Base-by-base conservation (phyloP, 129 eudicot genomes). In the Pittosporum tobira region DNA sequence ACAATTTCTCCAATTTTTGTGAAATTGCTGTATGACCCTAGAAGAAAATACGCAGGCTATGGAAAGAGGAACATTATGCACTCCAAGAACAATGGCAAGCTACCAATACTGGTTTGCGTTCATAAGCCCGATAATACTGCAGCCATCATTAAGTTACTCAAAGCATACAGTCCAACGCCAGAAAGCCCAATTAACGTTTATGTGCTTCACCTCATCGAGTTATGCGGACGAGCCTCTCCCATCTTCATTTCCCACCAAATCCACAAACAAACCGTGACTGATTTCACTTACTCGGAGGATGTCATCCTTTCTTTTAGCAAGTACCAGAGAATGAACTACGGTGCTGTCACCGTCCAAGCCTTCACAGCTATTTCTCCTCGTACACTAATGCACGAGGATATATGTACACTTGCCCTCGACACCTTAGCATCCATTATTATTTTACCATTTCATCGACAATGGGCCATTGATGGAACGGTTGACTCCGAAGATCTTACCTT, bases 151-250 rank as follows among this genome's bases (percentile, higher is more conserved):
- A 57, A 45, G 16, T 51, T 78, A 18, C 70, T 73, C 1, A 68
- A 64, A 1, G 52, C 62, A 50, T 31, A 59, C 0, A 30, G 21
- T 19, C 75, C 75, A 0, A 34, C 61, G 1, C 21, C 18, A 38
- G 50, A 64, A 22, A 55, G 23, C 21, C 76, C 79, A 14, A 48
- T 78, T 0, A 47, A 42, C 0, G 48, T 63, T 12, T 18, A 52
- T 45, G 67, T 51, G 22, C 73, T 78, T 14, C 64, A 59, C 54
- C 72, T 78, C 0, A 52, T 69, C n/a, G 78, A 78, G 51, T 76
- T 78, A 24, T 45, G 22, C 19, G 73, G 73, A 7, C 50, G 71
- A 38, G 54, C 52, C 25, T 18, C 65, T 6, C 70, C 79, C 1
- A 16, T 67, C 36, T 67, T 73, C 48, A 73, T 73, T 3, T 54